Evolutionary conservation across 129 eudicot species (phyloP), one percentile per base, ranked within the genome.

Genomic region (Cynara cardunculus): DNA sequence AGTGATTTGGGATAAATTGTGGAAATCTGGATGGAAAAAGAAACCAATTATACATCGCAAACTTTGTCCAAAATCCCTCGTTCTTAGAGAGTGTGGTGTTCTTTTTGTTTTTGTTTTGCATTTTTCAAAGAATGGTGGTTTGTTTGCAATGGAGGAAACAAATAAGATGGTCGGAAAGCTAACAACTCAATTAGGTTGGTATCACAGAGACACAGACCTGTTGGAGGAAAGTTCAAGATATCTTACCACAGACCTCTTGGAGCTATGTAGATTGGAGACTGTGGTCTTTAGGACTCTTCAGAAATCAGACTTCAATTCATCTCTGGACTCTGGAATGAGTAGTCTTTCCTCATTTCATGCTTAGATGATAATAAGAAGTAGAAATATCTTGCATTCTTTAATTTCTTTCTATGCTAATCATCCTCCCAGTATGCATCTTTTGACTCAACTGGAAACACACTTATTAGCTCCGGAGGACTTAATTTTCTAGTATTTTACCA

Each of bases 1-100:
- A 11, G 56, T 67, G 35, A 39, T 65, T 41, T 64, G 28, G 69
- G 56, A 41, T 35, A 74, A 7, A 66, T 46, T 19, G 3, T 62
- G 32, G 8, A 81, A 62, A 74, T 74, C 77, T 35, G 71, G 69
- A 70, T 79, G 83, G n/a, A 24, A 35, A 14, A 39, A 77, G n/a
- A 11, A 64, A 72, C 72, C 76, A 4, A 73, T 21, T 65, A 46
- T 25, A 66, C 31, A 24, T 67, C 32, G 27, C 14, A 61, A 66
- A 5, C 19, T 41, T 64, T 80, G 74, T 73, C 73, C 73, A 73
- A 39, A 81, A 78, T 37, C 69, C 53, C 49, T 35, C 4, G 19
- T 74, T 31, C 7, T 56, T 39, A n/a, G 25, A 61, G 13, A 26
- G n/a, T 26, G 3, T 5, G 31, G 68, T 14, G 30, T 66, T 8